Base-by-base conservation (phyloP, 176 grass and related monocot genomes). In the Carex pumila region DNA sequence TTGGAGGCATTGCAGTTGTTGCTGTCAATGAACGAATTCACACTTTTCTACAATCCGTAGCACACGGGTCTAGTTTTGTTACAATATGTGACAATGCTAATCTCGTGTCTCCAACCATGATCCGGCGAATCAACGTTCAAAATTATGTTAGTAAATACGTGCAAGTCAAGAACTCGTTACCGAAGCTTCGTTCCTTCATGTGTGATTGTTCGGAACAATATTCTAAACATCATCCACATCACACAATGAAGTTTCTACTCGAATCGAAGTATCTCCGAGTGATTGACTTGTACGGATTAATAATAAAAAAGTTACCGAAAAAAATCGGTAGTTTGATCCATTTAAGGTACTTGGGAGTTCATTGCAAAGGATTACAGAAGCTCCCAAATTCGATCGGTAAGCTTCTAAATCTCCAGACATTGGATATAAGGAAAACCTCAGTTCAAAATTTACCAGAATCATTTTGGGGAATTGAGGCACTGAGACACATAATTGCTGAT, bases 71-170 rank as follows among this genome's bases (percentile, higher is more conserved):
- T n/a, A 84, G 50, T 13, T 91, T 91, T 1, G 14, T 91, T 14
- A 86, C 85, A 58, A 50, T 89, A 34, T 82, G 86, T 19, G 88
- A 45, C 65, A 69, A 69, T 9, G 34, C 65, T 69, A 79, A 85
- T 2, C 61, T 83, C 39, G 86, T 83, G 6, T 34, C 81, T 12
- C 29, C 86, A 3, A 70, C 78, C 15, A 91, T 15, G 54, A 61
- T 85, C 19, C 83, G 89, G 1, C 83, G 83, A 7, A 50, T 91
- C 52, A 76, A 83, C 13, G 30, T 91, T 0, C 89, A 88, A 12
- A 91, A 91, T 18, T 62, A 77, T 49, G 87, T 30, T 1, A 80
- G 85, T 21, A 88, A 91, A 21, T 91, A 83, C 73, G 86, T 84
- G 32, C 21, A 39, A 10, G 32, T 91, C 0, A 74, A 71, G 0